Percentiles rank a stretch among this genome's conserved stretches.
These are phyloP conservation scores for Naegleria gruberi DNA, from an alignment of 208 protist genomes.

Conservation along the genomic window DNA sequence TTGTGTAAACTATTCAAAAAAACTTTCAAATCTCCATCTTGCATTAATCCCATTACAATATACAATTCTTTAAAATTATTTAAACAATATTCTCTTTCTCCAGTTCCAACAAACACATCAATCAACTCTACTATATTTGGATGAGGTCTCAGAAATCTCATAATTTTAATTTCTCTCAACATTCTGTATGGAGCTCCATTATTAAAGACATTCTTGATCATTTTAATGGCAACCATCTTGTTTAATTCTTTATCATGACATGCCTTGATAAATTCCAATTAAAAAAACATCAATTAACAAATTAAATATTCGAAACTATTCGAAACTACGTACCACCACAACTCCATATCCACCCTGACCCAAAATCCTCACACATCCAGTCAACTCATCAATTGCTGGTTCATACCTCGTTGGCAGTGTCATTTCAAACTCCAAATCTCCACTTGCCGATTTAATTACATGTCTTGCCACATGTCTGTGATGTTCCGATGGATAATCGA, in stretches of 20 bases:
- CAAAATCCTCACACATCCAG: neutral
- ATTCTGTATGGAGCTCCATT: neutral
- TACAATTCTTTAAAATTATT: neutral
- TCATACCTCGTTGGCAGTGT: neutral
- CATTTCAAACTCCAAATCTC: neutral
- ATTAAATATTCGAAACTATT: neutral
- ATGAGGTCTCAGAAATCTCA: neutral
- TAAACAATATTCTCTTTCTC: neutral
- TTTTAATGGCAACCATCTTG: neutral
- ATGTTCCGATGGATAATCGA: neutral
- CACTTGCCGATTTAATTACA: neutral
- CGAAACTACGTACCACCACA: neutral
- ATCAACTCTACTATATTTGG: neutral
- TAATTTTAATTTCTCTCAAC: constrained; percentile 7
- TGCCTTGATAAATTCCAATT: too few relatives aligned
- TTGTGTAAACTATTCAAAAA: neutral
- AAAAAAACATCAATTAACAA: neutral
- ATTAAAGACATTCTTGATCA: neutral
- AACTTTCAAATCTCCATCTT: neutral
- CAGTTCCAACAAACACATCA: neutral
- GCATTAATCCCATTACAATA: neutral
- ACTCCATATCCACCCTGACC: neutral
- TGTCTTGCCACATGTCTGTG: neutral
- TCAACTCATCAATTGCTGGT: neutral
- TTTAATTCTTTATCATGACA: neutral